Conservation (phyloP, 2,329 filamentous ascomycete genomes). For the Blastomyces parvus region DNA sequence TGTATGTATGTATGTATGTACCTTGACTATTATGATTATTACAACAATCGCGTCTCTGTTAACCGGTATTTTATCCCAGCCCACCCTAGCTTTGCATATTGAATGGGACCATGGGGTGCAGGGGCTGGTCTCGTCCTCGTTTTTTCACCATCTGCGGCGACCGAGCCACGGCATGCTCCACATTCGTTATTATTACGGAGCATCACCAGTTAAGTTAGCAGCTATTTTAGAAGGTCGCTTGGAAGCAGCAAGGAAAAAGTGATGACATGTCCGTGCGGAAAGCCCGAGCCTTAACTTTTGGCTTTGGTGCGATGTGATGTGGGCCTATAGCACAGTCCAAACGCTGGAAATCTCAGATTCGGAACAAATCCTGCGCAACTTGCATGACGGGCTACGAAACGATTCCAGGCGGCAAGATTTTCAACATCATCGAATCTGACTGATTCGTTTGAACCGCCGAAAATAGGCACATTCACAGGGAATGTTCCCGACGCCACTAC, state of each 20-base stretch:
- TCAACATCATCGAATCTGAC: background rate
- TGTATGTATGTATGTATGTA: too few relatives aligned
- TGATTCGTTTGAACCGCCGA: background rate
- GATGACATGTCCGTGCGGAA: constrained; percentile 3
- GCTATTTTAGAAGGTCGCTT: background rate
- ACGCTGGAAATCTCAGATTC: background rate
- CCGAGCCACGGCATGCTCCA: background rate
- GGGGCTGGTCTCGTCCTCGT: background rate
- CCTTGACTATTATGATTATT: too few relatives aligned
- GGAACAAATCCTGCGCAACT: background rate
- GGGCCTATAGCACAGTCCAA: too few relatives aligned
- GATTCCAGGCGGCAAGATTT: background rate
- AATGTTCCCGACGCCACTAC: background rate
- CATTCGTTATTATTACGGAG: background rate
- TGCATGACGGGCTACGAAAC: background rate
- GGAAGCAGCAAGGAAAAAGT: background rate
- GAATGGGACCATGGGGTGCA: background rate
- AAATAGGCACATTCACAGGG: background rate
- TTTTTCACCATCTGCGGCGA: background rate
- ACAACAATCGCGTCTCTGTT: background rate
- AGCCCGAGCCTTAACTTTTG: background rate
- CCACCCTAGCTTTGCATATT: background rate
- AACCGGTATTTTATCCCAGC: background rate
- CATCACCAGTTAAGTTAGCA: too few relatives aligned
- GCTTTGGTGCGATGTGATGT: background rate